Evolutionary conservation across 176 grass and related monocot species (phyloP), one percentile per base, ranked within the genome.

Genomic region (Rhynchospora tenuis): DNA sequence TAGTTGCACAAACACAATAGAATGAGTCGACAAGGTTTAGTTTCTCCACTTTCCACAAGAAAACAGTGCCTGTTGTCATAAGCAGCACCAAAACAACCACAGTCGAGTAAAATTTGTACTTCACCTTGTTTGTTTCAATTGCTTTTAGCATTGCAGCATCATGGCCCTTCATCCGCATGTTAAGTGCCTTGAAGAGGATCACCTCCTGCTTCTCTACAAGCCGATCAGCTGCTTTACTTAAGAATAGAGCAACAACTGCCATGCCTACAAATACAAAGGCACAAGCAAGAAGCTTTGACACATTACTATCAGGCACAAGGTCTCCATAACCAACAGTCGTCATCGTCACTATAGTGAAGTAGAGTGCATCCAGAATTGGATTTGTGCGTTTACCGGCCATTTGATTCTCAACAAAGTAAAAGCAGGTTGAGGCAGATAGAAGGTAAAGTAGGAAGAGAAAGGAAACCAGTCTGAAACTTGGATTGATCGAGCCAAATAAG

Each of bases 131-230:
- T 42, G 87, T 75, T 79, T 93, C 91, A 0, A 98, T 93, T 29
- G 19, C 61, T 75, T 79, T 87, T 45, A 91, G 58, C 82, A 86
- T 86, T 55, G 90, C 84, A 11, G 91, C 84, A 45, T 98, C 77
- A 13, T 74, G 20, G 7, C 31, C 84, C 83, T 91, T 90, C 62
- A 84, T 56, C 17, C 79, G 70, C 68, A 91, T 91, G 67, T 93
- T 91, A 62, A 98, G 67, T 73, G 92, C 92, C 86, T 93, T 91
- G 73, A 86, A 90, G 80, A 98, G 87, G 75, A 98, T 54, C 15
- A 87, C 82, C 73, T 98, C 95, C 83, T 98, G 95, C 81, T 98
- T 98, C 79, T 98, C 95, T 3, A 98, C 92, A 64, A 98, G 78
- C 67, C 88, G 92, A 81, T 98, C 92, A 5, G 95, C 92, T 2